Conservation (phyloP, 78 protist species). For the Dictyostelium intermedium region DNA sequence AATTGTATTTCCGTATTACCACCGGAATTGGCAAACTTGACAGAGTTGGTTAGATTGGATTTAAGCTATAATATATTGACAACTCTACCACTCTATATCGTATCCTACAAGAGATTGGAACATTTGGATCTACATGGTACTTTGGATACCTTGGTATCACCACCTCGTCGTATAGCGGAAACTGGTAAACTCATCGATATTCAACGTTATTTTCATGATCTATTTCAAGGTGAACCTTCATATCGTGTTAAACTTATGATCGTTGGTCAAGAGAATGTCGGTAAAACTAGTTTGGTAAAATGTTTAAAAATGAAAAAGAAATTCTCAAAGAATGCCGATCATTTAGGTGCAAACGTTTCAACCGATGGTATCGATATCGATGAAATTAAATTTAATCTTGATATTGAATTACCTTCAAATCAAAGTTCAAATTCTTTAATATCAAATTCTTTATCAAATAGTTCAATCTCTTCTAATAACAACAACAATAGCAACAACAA, state of each 20-base stretch:
- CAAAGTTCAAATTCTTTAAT: neutral
- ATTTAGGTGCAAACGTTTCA: conserved; percentile 55
- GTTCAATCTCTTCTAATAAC: neutral
- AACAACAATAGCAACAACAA: neutral
- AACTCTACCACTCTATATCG: conserved; percentile 31
- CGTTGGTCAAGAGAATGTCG: conserved; percentile 77
- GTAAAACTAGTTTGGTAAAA: conserved; percentile 62
- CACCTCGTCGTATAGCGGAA: conserved; percentile 64
- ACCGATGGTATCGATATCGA: conserved; percentile 81
- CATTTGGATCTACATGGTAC: conserved; percentile 34
- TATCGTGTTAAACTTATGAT: conserved; percentile 70
- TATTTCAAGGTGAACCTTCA: conserved; percentile 60
- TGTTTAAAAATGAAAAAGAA: conserved; percentile 74
- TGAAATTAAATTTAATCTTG: conserved; percentile 55
- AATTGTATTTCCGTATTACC: conserved; percentile 39
- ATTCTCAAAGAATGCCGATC: neutral
- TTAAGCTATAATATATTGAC: conserved; percentile 34
- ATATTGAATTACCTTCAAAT: neutral
- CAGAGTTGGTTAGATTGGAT: conserved; percentile 39
- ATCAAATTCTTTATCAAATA: neutral
- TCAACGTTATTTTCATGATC: conserved; percentile 47
- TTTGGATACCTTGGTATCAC: conserved; percentile 6
- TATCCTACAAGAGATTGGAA: neutral
- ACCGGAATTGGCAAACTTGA: conserved; percentile 29
- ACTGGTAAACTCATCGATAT: conserved; percentile 40